phyloP scores from a whole-genome alignment of 2,329 filamentous ascomycete species.

The Microascus cirrosus region DNA sequence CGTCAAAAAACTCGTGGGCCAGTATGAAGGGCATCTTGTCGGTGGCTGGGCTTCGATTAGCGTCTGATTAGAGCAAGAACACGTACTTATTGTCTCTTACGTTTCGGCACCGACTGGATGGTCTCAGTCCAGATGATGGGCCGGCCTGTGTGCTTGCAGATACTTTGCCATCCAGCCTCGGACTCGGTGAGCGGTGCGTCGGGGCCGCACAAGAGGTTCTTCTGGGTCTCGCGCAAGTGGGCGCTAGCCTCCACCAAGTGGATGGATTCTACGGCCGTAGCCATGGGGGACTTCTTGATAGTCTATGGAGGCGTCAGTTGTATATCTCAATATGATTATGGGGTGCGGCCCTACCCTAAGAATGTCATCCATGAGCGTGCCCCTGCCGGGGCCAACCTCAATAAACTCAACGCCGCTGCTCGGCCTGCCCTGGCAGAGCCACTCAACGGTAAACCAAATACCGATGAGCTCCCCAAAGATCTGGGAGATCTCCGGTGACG shows the following conservation, averaged over 20 bases:
- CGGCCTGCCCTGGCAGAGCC: slow-evolving; percentile 79
- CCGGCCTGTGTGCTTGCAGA: slow-evolving; percentile 61
- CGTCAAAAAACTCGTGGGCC: slow-evolving; percentile 97
- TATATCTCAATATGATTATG: background rate
- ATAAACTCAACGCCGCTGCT: slow-evolving; percentile 73
- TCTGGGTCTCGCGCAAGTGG: slow-evolving; percentile 66
- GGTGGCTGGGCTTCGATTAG: slow-evolving; percentile 30
- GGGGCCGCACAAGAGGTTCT: slow-evolving; percentile 67
- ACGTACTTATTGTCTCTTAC: slow-evolving; percentile 24
- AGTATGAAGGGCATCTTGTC: slow-evolving; percentile 81
- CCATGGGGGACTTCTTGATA: slow-evolving; percentile 74
- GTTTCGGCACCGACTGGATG: slow-evolving; percentile 66
- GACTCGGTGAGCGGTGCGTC: slow-evolving; percentile 57
- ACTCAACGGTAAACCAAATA: slow-evolving; percentile 92
- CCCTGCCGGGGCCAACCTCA: slow-evolving; percentile 86
- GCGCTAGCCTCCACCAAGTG: slow-evolving; percentile 93
- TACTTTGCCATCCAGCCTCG: slow-evolving; percentile 62
- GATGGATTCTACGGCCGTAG: slow-evolving; percentile 68
- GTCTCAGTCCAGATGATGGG: slow-evolving; percentile 89
- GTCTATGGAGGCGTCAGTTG: slow-evolving; percentile 44
- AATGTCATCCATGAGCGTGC: slow-evolving; percentile 95
- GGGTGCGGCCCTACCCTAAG: slow-evolving; percentile 53
- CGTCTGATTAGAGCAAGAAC: background rate
- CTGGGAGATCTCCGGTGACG: slow-evolving; percentile 94
- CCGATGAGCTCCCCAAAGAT: slow-evolving; percentile 91